A percentile compares a stretch with the other conserved stretches of the same genome.
These are phyloP conservation scores for Nitzschia sp. DNA, from an alignment of 108 stramenopile genomes.

Conservation along the genomic window DNA sequence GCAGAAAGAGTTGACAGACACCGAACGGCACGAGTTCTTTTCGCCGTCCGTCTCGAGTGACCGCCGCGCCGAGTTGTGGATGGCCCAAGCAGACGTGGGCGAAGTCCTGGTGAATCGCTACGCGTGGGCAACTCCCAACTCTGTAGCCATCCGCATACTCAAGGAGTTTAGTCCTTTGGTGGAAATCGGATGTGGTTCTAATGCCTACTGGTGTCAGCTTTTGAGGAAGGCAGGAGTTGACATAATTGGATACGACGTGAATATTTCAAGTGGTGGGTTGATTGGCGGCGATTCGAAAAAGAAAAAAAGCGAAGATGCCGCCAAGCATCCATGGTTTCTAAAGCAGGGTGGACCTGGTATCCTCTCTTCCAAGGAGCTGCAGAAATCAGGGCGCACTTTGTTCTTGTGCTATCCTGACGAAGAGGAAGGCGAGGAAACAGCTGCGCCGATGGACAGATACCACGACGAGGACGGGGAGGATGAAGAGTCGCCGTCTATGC, in stretches of 20 bases:
- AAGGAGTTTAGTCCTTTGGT: constrained; percentile 73
- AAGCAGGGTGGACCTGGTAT: constrained; percentile 71
- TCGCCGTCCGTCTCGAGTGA: constrained; percentile 64
- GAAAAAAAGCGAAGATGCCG: constrained; percentile 6
- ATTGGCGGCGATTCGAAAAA: constrained; percentile 19
- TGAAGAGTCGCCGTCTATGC: constrained; percentile 10
- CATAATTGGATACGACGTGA: constrained; percentile 72
- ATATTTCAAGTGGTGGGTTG: constrained; percentile 57
- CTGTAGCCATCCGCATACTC: constrained; percentile 53
- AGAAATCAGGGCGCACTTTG: constrained; percentile 51
- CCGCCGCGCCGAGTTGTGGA: constrained; percentile 79
- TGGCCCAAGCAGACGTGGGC: constrained; percentile 76
- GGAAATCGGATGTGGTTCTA: constrained; percentile 84
- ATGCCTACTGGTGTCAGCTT: constrained; percentile 74
- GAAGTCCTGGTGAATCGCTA: constrained; percentile 72
- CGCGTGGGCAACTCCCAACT: constrained; percentile 83
- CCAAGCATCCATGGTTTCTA: constrained; percentile 17
- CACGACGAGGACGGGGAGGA: constrained; percentile 32
- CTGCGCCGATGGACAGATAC: constrained; percentile 9
- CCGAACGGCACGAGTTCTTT: constrained; percentile 62
- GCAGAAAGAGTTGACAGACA: constrained; percentile 30
- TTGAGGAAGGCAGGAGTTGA: constrained; percentile 53
- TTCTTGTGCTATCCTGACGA: constrained; percentile 92
- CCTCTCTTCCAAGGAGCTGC: constrained; percentile 35
- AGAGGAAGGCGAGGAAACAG: constrained; percentile 26